Base-by-base conservation (phyloP, 2,329 filamentous ascomycete genomes). In the Fusarium aywerte region DNA sequence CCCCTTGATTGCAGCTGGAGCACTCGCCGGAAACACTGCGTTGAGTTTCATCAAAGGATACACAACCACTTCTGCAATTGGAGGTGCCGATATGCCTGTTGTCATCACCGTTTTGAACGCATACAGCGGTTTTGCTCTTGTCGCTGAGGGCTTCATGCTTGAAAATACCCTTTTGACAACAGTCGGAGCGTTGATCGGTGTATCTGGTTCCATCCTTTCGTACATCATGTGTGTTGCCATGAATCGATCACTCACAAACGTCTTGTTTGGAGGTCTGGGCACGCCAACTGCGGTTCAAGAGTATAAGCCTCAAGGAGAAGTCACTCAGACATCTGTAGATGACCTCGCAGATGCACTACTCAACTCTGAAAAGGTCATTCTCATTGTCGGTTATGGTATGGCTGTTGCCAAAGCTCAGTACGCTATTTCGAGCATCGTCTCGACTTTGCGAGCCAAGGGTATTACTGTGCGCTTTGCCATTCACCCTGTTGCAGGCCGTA, bases 321-420 rank as follows among this genome's bases (percentile, higher is more conserved):
- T 96, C 15, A 93, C 89, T 0, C 89, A 92, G 75, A 94, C 91
- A 0, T 91, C 85, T 5, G 84, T 95, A 2, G 93, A 96, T 18
- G 93, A 97, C 44, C 90, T 92, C 0, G 91, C 91, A 2, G 92
- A 96, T 27, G 85, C 88, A 0, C 83, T 97, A 4, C 81, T 88
- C 16, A 90, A 90, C 63, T 90, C 92, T 0, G 92, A 97, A 73
- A 93, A 85, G 44, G 92, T 97, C 56, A 96, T 97, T 71, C 93
- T 97, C 53, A 89, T 95, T 2, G 93, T 97, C 7, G 93, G 93
- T 1, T 97, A 97, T 72, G 93, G 93, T 51, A 97, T 97, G 93
- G 93, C 93, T 0, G 93, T 97, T 2, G 93, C 93, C 10, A 97
- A 97, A 78, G 93, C 93, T 4, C 93, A 97, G 78, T 97, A 97